These are phyloP conservation scores for Naganishia antarctica DNA, from an alignment of 768 basidiomycete genomes.

Conservation along the genomic window DNA sequence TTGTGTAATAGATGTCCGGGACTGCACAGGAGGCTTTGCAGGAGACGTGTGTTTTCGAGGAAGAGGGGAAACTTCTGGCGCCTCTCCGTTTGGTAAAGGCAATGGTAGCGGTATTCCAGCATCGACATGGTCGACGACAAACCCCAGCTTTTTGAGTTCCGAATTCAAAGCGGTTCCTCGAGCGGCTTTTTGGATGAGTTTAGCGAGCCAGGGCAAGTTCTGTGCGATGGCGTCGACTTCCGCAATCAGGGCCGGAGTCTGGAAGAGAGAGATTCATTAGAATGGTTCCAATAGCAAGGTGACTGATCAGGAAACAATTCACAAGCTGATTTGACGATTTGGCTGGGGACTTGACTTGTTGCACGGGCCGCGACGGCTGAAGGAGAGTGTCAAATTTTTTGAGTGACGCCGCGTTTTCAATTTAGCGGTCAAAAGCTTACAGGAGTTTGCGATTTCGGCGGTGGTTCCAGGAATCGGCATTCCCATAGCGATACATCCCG, in stretches of 20 bases:
- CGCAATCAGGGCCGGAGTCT: not conserved
- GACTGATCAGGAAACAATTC: no score
- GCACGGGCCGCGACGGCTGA: not conserved
- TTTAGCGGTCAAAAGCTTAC: not conserved
- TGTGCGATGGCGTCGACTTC: not conserved
- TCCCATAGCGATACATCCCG: constrained; percentile 14
- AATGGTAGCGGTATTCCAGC: not conserved
- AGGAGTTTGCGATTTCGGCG: not conserved
- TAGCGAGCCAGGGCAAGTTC: not conserved
- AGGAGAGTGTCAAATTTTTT: not conserved
- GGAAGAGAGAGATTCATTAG: no score
- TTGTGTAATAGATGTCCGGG: not conserved
- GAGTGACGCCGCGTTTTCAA: not conserved
- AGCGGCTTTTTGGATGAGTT: not conserved
- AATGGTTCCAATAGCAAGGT: no score
- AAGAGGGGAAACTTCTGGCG: not conserved
- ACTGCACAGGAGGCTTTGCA: not conserved
- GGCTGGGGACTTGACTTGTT: not conserved
- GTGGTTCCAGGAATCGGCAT: constrained; percentile 6
- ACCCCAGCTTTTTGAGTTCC: not conserved
- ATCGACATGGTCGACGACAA: not conserved
- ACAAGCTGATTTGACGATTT: no score
- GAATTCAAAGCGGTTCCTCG: not conserved
- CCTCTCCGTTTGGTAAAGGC: not conserved
- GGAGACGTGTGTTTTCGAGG: not conserved